Evolutionary conservation across 352 stramenopile species (phyloP).

Genomic region (Phytophthora uliginosa): DNA sequence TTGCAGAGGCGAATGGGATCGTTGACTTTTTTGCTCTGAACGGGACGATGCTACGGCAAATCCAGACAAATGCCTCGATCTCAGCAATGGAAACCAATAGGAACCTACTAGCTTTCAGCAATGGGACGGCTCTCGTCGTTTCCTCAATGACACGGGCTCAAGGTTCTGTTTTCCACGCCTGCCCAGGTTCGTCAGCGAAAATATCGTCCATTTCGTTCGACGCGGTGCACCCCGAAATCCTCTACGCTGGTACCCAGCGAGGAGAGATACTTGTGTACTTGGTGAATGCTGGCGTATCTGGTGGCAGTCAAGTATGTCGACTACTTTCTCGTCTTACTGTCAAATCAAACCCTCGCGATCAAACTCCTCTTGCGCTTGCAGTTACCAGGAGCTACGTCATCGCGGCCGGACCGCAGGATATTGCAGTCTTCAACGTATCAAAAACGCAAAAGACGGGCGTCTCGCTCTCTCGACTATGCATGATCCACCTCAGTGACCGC

Average conservation of each 20-base stretch:
- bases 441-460: conserved; percentile 9
- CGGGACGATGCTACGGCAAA: conserved; percentile 52
- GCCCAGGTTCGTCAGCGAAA: conserved; percentile 45
- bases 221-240: conserved; percentile 38
- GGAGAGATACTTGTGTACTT: conserved; percentile 60
- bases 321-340: conserved; percentile 26
- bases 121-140: conserved; percentile 39
- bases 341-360: background rate
- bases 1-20: conserved; percentile 25
- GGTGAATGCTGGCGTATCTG: conserved; percentile 13
- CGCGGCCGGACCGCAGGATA: conserved; percentile 16
- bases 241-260: conserved; percentile 56
- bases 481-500: background rate
- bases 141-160: conserved; percentile 42
- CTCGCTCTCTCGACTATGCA: conserved; percentile 24
- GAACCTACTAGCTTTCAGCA: conserved; percentile 56
- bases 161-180: conserved; percentile 41
- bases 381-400: conserved; percentile 35
- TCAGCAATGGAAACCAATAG: conserved; percentile 44
- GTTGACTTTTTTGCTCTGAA: conserved; percentile 55
- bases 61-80: conserved; percentile 35
- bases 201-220: conserved; percentile 63
- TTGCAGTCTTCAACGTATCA: conserved; percentile 37
- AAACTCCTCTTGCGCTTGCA: conserved; percentile 7
- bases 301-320: conserved; percentile 13